These are phyloP conservation scores for Tubosaeta brunneosetosa DNA, from an alignment of 768 basidiomycete species.

Conservation along the genomic window DNA sequence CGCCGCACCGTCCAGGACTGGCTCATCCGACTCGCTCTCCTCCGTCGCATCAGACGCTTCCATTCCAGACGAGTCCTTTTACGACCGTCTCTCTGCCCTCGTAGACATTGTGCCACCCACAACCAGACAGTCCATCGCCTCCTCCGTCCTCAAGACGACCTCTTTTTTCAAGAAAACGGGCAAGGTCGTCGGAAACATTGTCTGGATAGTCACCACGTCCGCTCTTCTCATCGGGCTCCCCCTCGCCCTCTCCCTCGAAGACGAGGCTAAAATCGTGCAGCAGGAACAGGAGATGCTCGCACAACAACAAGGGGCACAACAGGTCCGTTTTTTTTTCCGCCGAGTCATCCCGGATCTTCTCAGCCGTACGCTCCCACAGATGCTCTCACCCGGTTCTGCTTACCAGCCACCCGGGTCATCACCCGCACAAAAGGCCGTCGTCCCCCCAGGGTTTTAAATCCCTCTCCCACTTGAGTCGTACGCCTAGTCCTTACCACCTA, in stretches of 20 bases:
- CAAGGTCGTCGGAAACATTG: conserved; percentile 78
- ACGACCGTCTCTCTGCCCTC: conserved; percentile 86
- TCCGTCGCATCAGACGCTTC: conserved; percentile 70
- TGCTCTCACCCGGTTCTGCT: conserved; percentile 60
- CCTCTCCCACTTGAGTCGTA: not conserved
- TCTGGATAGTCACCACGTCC: conserved; percentile 93
- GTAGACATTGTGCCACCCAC: conserved; percentile 94
- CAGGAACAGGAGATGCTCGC: conserved; percentile 94
- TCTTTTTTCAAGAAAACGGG: conserved; percentile 61
- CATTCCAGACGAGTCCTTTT: conserved; percentile 72
- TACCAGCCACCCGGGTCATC: conserved; percentile 47
- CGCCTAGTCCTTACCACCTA: conserved; percentile 6
- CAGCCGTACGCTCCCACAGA: conserved; percentile 39
- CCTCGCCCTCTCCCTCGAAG: conserved; percentile 88
- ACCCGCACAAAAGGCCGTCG: conserved; percentile 48
- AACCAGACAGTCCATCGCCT: conserved; percentile 72
- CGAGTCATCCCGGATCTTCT: conserved; percentile 2
- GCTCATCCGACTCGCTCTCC: conserved; percentile 66
- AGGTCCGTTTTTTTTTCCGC: conserved; percentile 46
- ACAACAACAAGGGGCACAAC: conserved; percentile 89
- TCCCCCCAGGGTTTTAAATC: conserved; percentile 80
- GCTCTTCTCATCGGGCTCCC: conserved; percentile 93
- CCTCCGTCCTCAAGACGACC: conserved; percentile 55
- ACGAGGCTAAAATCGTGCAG: conserved; percentile 89
- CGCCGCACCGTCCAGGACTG: conserved; percentile 67